Evolutionary conservation across 2,329 filamentous ascomycete genomes (phyloP), one percentile per base, ranked within the genome.

Genomic region (Diaporthe sp.): DNA sequence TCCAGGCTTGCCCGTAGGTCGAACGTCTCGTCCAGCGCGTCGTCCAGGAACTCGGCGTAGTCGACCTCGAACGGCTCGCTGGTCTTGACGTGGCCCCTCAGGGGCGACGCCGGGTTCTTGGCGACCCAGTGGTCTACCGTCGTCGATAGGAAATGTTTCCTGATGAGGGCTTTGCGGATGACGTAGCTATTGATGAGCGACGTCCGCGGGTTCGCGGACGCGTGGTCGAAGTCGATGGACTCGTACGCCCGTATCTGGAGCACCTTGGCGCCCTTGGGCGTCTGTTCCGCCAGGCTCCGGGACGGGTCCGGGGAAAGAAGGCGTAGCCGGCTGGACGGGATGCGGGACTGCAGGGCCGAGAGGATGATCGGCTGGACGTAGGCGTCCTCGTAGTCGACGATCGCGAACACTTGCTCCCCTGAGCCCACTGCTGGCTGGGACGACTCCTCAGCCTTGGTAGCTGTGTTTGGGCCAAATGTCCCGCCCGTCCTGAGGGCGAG

Each of bases 1-100:
- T 90, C 90, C 83, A 97, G 89, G 79, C 94, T 96, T 74, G 95
- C 94, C 28, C 93, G 89, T 71, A 99, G 85, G 81, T 98, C 97
- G 83, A 94, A 98, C 0, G 94, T 94, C 83, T 99, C 97, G 2
- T 98, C 88, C 10, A 99, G 87, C 0, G 97, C 94, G 80, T 99
- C 97, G 78, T 98, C 97, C 20, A 99, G 86, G 81, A 98, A 99
- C 85, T 99, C 97, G 1, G 96, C 95, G 82, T 97, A 99, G 84
- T 99, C 97, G 10, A 99, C 89, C 84, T 99, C 97, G 79, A 99
- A 98, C 57, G 95, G 92, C 78, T 97, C 94, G 58, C 92, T 92
- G 2, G 93, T 90, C 82, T 95, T 94, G 73, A 98, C 91, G 81
- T 97, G 93, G 1, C 86, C 85, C 75, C 86, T 88, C 17, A 99